A percentile compares a stretch with the other conserved stretches of the same genome.
These are phyloP conservation scores for Blepharisma undulans DNA, from an alignment of 169 alveolate species.

Conservation along the genomic window DNA sequence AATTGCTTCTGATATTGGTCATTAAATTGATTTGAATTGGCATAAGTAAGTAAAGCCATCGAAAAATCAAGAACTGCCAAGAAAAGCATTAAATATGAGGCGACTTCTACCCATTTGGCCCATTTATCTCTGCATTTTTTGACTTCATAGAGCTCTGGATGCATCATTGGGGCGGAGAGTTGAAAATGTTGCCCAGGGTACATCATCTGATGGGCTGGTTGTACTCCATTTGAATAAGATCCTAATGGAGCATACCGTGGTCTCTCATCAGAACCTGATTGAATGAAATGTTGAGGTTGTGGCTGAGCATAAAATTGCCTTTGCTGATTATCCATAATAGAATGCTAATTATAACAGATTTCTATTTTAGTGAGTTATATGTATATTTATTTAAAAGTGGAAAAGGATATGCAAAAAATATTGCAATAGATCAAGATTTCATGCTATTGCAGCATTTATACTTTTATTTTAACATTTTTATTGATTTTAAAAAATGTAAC, in stretches of 20 bases:
- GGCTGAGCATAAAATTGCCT: neutral
- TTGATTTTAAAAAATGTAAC: neutral
- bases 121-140: neutral
- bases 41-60: neutral
- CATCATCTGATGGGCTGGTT: neutral
- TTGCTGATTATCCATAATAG: neutral
- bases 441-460: neutral
- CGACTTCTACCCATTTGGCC: neutral
- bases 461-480: neutral
- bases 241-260: neutral
- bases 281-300: neutral
- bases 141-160: neutral
- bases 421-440: neutral
- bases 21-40: neutral
- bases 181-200: neutral
- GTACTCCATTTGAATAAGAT: neutral
- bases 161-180: neutral
- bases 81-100: neutral
- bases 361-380: neutral
- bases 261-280: neutral
- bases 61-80: neutral
- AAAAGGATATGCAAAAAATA: neutral
- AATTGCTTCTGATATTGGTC: neutral
- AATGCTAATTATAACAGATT: neutral
- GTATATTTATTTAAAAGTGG: neutral